Conservation (phyloP, 139 green algal genomes). For the Edaphochlamys debaryana region DNA sequence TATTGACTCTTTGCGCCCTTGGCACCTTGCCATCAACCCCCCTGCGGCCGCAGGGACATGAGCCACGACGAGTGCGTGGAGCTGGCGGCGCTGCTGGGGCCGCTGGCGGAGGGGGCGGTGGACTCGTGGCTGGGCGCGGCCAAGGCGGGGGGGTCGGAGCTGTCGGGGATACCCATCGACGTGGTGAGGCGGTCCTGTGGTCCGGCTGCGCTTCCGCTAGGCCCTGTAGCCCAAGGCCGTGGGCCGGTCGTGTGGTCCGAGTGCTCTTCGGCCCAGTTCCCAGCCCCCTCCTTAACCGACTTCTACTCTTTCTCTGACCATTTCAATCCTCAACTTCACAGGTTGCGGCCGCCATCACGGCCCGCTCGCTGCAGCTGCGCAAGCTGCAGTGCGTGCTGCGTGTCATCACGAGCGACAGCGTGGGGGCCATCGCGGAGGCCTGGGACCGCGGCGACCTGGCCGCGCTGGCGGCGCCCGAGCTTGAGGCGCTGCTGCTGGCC, state of each 20-base stretch:
- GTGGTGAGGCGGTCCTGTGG: conserved; percentile 23
- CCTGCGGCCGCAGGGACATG: conserved; percentile 37
- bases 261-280: too few species aligned
- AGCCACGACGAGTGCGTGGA: conserved; percentile 9
- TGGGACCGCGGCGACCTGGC: conserved; percentile 19
- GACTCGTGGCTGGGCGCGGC: conserved; percentile 24
- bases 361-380: not conserved
- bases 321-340: too few species aligned
- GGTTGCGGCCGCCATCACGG: not conserved
- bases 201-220: too few species aligned
- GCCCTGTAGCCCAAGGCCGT: too few species aligned
- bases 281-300: too few species aligned
- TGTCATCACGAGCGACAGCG: not conserved
- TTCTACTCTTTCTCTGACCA: too few species aligned
- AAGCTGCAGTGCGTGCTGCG: conserved; percentile 25
- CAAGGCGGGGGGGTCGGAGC: not conserved
- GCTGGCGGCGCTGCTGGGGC: conserved; percentile 28
- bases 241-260: too few species aligned
- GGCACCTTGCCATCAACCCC: too few species aligned
- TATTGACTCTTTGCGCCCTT: too few species aligned
- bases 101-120: conserved; percentile 23
- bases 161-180: conserved; percentile 15
- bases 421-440: not conserved
- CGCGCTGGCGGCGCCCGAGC: not conserved
- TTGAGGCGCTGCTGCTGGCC: conserved; percentile 21